phyloP scores from a whole-genome alignment of 345 rosid species.

The Stellera chamaejasme region DNA sequence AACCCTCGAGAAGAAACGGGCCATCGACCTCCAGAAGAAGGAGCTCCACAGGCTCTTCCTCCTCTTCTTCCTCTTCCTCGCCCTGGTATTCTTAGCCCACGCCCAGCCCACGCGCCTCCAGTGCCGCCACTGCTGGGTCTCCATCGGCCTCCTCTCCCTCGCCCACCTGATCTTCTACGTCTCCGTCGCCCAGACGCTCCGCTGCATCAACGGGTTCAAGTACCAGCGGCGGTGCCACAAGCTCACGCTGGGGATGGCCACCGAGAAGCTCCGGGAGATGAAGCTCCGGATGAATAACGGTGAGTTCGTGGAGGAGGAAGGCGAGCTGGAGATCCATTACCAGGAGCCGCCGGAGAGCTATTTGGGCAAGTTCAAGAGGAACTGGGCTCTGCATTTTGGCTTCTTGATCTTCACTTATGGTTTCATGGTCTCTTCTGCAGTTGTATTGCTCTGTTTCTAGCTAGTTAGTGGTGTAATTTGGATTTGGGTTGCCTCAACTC shows the following conservation, averaged over 20 bases:
- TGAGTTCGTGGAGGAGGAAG: constrained; percentile 30
- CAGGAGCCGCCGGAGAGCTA: constrained; percentile 95
- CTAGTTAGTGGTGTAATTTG: neutral
- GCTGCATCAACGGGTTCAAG: constrained; percentile 96
- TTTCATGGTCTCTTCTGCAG: constrained; percentile 76
- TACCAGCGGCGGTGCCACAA: constrained; percentile 97
- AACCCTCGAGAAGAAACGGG: constrained; percentile 85
- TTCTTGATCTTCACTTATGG: constrained; percentile 78
- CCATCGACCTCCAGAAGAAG: constrained; percentile 95
- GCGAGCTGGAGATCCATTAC: constrained; percentile 88
- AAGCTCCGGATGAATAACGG: constrained; percentile 42
- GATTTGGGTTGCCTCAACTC: neutral
- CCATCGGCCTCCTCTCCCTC: constrained; percentile 67
- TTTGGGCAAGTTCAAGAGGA: constrained; percentile 91
- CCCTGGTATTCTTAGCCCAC: constrained; percentile 45
- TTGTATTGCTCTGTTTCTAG: constrained; percentile 77
- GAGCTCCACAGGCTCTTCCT: constrained; percentile 84
- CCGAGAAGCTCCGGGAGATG: constrained; percentile 80
- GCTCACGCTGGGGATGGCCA: constrained; percentile 87
- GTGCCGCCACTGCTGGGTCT: constrained; percentile 94
- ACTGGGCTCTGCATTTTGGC: constrained; percentile 91
- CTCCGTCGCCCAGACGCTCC: constrained; percentile 81
- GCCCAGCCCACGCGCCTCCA: constrained; percentile 59
- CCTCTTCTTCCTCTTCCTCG: constrained; percentile 87
- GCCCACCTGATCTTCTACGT: constrained; percentile 87